Base-by-base conservation (phyloP, 2,329 filamentous ascomycete genomes). In the Nigrograna mackinnonii region DNA sequence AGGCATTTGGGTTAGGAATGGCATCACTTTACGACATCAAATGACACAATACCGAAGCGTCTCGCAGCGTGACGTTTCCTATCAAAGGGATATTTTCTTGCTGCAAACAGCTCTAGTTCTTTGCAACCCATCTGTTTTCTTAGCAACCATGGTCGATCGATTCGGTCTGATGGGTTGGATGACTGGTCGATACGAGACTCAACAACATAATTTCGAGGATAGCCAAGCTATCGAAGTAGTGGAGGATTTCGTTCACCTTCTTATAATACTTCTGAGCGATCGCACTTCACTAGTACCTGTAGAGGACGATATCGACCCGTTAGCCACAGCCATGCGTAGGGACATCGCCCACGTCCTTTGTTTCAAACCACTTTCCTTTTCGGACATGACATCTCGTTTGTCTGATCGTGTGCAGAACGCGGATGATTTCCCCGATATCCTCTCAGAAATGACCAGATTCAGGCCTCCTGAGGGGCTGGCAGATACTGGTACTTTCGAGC, bases 1-100 rank as follows among this genome's bases (percentile, higher is more conserved):
- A 14, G 89, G 91, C 38, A 95, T 97, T 85, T 99, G 95, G 94
- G 92, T 99, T 50, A 85, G 94, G 42, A 99, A 99, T 63, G 94
- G 94, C 2, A 90, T 99, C 62, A 97, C 92, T 58, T 79, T 99
- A 38, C 84, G 92, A 28, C 94, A 99, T 66, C 94, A 99, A 69
- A 94, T 95, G 65, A 87, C 87, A 39, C 94, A 91, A 14, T 99
- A 99, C 65, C 85, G 91, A 13, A 91, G 90, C 30, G 90, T 96
- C 12, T 83, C 84, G 9, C 89, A 95, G 59, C 80, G 94, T 52
- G 94, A 99, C 67, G 88, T 96, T 16, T 91, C 90, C 2, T 92
- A 96, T 60, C 92, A 96, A 58, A 84, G 94, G 44, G 95, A 99
- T 62, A 88, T 99, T 33, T 95, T 97, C 67, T 80, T 99, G 37